Base-by-base conservation (phyloP, 129 eudicot genomes). In the Deinandra increscens region DNA sequence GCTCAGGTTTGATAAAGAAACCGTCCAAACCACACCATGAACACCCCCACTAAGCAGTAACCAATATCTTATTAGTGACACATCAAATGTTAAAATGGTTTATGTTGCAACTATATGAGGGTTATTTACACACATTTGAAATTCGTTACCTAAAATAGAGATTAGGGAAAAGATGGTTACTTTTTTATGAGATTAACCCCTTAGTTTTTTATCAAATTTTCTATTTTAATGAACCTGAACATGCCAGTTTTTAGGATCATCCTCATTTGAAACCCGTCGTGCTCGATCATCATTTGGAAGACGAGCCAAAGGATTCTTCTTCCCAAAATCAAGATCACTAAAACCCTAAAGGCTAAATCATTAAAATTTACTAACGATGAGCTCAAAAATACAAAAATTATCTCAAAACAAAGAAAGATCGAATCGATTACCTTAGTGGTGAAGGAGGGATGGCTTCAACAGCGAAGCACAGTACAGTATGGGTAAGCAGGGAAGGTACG, bases 171-270 rank as follows among this genome's bases (percentile, higher is more conserved):
- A 4, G 31, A 12, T 63, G 68, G 68, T 39, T 39, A 7, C 9
- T 23, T 6, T 42, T 41, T 42, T 22, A 43, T 42, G 54, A 39
- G 39, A 6, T 34, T 60, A 9, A 14, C 42, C 42, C 10, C 31
- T 59, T 31, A 59, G 42, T 31, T 31, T 26, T 66, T 58, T 18
- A n/a, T 10, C 50, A 31, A 76, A 54, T 17, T 14, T 75, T 45
- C 10, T n/a, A 20, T 39, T 59, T 42, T 39, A 18, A 54, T 67
- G 66, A 68, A 89, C 96, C 94, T 90, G 97, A 75, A 90, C 87
- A 45, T 84, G 90, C 95, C 97, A 90, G 80, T 81, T 82, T 78
- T 86, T 85, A 46, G 87, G 88, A 76, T 90, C 91, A 39, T 82
- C 73, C 44, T 84, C 85, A 13, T 80, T 65, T 33, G 86, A 71